Evolutionary conservation across 2,329 filamentous ascomycete genomes (phyloP), one percentile per base, ranked within the genome.

Genomic region (Fusarium pseudoanthophilum): DNA sequence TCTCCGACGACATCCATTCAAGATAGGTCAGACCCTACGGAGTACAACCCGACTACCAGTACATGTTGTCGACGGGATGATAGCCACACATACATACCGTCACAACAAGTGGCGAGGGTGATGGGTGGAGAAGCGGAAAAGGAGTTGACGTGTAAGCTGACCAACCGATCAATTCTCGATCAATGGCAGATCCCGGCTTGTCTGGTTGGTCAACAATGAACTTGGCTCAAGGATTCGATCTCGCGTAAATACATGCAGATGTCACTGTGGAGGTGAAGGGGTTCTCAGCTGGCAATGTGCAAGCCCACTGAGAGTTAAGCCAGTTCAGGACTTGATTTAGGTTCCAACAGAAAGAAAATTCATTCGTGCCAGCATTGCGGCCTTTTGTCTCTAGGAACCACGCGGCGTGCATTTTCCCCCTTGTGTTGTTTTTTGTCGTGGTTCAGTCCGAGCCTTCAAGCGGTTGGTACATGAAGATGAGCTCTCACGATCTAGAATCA

Each of bases 141-240:
- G 52, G 52, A 59, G 49, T 67, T 69, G 51, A 71, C 46, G 46
- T 73, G 65, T 73, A 73, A 72, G 67, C 58, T 73, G 61, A 51
- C 58, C 52, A 46, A 71, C 71, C 58, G 61, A 67, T 71, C 53
- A 63, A 67, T 69, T 53, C 49, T 67, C 62, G 61, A 67, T 71
- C 46, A 63, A 34, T 57, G 53, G 32, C 24, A 64, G 63, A 56
- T 55, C 43, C 53, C 34, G 21, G 21, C 36, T 45, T 39, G 32
- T 57, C 30, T 71, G 60, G 46, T 71, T 61, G 60, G 70, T 60
- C 32, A 20, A 45, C 18, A 21, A 39, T 24, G 45, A 32, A 45
- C 36, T 69, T 53, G 46, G 60, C 61, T 59, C 20, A 52, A 34
- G 55, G 45, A 58, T 55, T 71, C 67, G 61, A 71, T 71, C 65